Conservation (phyloP, 129 eudicot genomes). For the Cynara cardunculus region DNA sequence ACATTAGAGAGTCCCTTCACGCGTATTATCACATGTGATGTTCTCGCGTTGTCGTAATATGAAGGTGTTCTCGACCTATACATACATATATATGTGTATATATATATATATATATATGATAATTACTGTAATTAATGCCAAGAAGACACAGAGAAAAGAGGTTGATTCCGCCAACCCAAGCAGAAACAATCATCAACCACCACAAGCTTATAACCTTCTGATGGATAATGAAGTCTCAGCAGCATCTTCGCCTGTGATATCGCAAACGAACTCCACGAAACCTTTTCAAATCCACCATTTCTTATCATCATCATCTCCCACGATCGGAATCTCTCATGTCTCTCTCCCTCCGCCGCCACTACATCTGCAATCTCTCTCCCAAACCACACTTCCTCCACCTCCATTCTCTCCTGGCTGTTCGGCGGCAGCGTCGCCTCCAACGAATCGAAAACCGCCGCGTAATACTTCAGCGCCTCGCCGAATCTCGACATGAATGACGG, state of each 20-base stretch:
- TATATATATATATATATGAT: no score
- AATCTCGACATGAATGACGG: constrained; percentile 52
- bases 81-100: no score
- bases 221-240: constrained; percentile 81
- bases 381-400: constrained; percentile 72
- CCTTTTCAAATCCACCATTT: constrained; percentile 44
- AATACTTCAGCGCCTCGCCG: constrained; percentile 52
- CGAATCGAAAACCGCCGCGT: constrained; percentile 72
- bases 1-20: no score
- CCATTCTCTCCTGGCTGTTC: constrained; percentile 54
- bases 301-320: constrained; percentile 72
- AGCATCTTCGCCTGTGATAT: constrained; percentile 77
- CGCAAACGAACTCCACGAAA: constrained; percentile 58
- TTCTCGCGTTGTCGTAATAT: no score
- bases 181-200: constrained; percentile 45
- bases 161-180: constrained; percentile 85
- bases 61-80: no score
- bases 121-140: constrained; percentile 32
- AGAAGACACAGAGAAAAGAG: constrained; percentile 83
- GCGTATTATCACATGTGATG: no score
- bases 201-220: constrained; percentile 72
- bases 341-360: constrained; percentile 58
- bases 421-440: constrained; percentile 89
- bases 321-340: constrained; percentile 62
- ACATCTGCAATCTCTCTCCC: constrained; percentile 64